Base-by-base conservation (phyloP, 441 rosid species). In the Iberis amara region DNA sequence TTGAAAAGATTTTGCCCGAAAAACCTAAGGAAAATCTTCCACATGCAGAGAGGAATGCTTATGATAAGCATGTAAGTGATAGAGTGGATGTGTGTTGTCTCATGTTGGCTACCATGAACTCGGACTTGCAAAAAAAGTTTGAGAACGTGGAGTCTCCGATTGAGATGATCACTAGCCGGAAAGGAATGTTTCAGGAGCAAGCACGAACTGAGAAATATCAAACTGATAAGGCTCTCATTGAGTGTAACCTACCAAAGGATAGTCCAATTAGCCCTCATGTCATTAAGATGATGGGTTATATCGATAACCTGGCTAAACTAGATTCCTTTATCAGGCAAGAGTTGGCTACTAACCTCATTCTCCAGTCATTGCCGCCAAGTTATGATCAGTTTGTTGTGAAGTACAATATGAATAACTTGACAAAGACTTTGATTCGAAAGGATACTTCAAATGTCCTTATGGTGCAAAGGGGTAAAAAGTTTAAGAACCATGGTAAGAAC, bases 361-460 rank as follows among this genome's bases (percentile, higher is more conserved):
- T 18, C 2, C 21, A 18, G 21, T 18, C 21, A 18, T 18, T 18
- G 21, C 21, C 21, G 21, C 21, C 21, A 18, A 18, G 21, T 18
- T 18, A 18, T 18, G 21, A 18, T 18, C 21, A 18, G 21, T 18
- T 18, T 18, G 21, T 18, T 18, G 3, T 18, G 21, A 18, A 18
- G 2, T 18, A 56, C 2, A 51, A 52, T 32, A 32, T 55, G 50
- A 55, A 55, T n/a, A 40, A 11, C 13, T 8, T 55, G 51, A 55
- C 42, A 5, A 44, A 44, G n/a, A 56, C 35, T 33, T 23, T 56
- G 51, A 56, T 24, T 7, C 1, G 35, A 13, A 44, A 33, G 36
- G 61, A 12, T 0, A 43, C 33, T 4, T 13, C 13, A 0, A 1
- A 55, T 44, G 61, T 55, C 0, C 51, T 43, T 0, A 33, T 55